A percentile compares a stretch with the other conserved stretches of the same genome.
phyloP scores from a whole-genome alignment of 1,284 basidiomycete species.

The Microbotryum saponariae region DNA sequence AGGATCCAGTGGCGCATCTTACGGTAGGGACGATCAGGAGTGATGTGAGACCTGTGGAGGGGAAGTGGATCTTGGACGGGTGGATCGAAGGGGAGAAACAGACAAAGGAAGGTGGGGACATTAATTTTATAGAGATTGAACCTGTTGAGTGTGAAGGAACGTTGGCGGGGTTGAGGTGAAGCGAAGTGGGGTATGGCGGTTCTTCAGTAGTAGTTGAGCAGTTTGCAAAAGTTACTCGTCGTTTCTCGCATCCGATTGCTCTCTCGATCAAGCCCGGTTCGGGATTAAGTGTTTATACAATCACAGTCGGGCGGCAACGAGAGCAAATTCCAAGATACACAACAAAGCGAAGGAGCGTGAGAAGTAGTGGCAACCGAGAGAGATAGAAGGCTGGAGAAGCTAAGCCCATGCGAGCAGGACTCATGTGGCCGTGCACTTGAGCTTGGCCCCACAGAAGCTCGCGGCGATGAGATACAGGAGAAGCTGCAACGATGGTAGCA shows the following conservation, averaged over 20 bases:
- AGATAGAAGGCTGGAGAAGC: neutral
- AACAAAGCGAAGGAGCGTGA: neutral
- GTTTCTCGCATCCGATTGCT: no score
- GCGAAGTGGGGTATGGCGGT: neutral
- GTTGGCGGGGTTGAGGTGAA: slow-evolving; percentile 26
- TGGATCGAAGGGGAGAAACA: slow-evolving; percentile 48
- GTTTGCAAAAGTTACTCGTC: neutral
- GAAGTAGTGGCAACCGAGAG: neutral
- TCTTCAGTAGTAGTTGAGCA: neutral
- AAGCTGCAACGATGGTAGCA: slow-evolving; percentile 13
- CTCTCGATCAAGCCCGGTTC: no score
- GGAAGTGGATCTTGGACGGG: slow-evolving; percentile 53
- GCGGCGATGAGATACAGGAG: slow-evolving; percentile 72
- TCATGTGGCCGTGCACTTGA: slow-evolving; percentile 52
- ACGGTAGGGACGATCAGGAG: slow-evolving; percentile 69
- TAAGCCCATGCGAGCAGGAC: neutral
- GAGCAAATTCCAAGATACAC: neutral
- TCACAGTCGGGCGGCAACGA: no score
- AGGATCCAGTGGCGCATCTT: slow-evolving; percentile 52
- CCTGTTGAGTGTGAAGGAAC: slow-evolving; percentile 14
- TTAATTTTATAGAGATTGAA: slow-evolving; percentile 18
- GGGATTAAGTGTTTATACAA: no score
- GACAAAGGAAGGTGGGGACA: slow-evolving; percentile 27
- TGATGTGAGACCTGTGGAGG: slow-evolving; percentile 62
- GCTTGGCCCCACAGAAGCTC: slow-evolving; percentile 72